These are phyloP conservation scores for Saccharomycopsis sp. DNA, from an alignment of 805 yeast genomes.

Conservation along the genomic window DNA sequence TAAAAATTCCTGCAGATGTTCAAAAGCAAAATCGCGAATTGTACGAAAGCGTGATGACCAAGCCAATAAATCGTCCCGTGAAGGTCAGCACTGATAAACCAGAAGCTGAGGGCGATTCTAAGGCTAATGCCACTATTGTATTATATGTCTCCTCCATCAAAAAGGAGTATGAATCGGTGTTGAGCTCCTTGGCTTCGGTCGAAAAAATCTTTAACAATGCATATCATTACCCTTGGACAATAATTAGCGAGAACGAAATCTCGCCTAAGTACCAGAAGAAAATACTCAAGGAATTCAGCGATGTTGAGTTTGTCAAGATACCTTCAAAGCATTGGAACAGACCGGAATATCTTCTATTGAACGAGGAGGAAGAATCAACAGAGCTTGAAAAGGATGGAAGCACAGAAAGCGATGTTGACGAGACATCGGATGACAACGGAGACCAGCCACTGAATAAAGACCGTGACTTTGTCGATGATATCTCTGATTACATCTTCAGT, in stretches of 20 bases:
- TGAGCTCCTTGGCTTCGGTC: constrained; percentile 26
- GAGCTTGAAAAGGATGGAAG: not conserved
- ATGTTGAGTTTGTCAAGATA: constrained; percentile 41
- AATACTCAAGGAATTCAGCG: constrained; percentile 31
- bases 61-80: not conserved
- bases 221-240: constrained; percentile 74
- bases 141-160: not conserved
- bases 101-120: not conserved
- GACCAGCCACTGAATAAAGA: not conserved
- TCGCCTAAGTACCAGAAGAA: constrained; percentile 44
- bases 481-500: constrained; percentile 42
- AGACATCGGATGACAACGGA: not conserved
- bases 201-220: constrained; percentile 61
- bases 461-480: not conserved
- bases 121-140: not conserved
- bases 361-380: not conserved
- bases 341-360: constrained; percentile 3
- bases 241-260: constrained; percentile 66
- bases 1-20: not conserved
- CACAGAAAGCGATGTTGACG: not conserved
- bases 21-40: not conserved
- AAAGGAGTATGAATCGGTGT: not conserved
- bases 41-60: not conserved
- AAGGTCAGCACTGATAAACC: not conserved
- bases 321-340: constrained; percentile 31